Conservation (phyloP, 768 basidiomycete genomes). For the Lactarius trivialis region DNA sequence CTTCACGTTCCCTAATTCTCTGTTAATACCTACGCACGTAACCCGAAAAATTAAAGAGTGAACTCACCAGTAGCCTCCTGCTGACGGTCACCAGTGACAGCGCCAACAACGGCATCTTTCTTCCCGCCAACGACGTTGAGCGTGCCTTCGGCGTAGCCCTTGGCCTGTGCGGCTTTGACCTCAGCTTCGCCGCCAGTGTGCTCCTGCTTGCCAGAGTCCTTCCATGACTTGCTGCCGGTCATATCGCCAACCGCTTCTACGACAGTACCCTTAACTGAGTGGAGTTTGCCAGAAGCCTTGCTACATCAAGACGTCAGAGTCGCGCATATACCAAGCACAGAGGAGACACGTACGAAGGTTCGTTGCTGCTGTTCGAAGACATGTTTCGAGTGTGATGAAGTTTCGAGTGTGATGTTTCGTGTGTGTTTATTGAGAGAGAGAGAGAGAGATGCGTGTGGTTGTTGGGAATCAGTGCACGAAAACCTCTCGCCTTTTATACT, state of each 20-base stretch:
- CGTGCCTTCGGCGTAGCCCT: constrained; percentile 46
- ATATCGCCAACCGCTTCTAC: constrained; percentile 40
- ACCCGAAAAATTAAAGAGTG: neutral
- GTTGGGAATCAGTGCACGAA: neutral
- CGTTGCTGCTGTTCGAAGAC: constrained; percentile 15
- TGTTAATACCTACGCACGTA: neutral
- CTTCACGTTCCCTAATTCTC: constrained; percentile 40
- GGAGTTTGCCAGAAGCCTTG: constrained; percentile 35
- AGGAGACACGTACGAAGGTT: constrained; percentile 15
- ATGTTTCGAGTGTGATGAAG: constrained; percentile 3
- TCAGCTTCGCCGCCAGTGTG: constrained; percentile 43
- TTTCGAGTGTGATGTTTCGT: neutral
- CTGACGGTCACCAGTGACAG: constrained; percentile 48
- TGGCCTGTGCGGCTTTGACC: constrained; percentile 40
- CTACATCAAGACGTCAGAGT: constrained; percentile 22
- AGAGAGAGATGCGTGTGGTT: neutral
- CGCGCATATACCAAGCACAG: neutral
- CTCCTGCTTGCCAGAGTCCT: constrained; percentile 42
- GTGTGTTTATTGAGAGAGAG: neutral
- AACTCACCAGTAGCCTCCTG: constrained; percentile 43
- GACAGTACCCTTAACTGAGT: constrained; percentile 35
- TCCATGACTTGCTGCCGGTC: constrained; percentile 39
- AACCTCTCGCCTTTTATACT: constrained; percentile 1
- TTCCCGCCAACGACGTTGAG: constrained; percentile 42
- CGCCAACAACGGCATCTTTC: constrained; percentile 48